A percentile compares a stretch with the other conserved stretches of the same genome.
Evolutionary conservation across 148 eudicot genomes (phyloP).

Genomic region (Persicaria maculosa): DNA sequence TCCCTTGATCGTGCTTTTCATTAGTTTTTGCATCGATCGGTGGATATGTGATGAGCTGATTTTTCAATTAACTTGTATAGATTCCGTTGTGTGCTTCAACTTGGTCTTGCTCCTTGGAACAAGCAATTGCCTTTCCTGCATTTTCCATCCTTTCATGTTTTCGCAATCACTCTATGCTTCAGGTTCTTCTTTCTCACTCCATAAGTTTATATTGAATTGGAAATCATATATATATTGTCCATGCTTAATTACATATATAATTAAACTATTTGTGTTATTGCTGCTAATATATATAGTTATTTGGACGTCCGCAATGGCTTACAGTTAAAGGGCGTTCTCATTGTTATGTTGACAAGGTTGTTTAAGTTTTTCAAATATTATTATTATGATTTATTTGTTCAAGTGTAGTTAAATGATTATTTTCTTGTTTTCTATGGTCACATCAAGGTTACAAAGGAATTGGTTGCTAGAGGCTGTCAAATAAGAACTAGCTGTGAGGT

Average conservation of each 20-base stretch:
- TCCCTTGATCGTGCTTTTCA: not conserved
- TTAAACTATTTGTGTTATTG: too few species aligned
- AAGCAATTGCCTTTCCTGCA: slow-evolving; percentile 70
- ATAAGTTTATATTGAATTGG: not conserved
- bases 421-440: not conserved
- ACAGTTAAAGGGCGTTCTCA: slow-evolving; percentile 40
- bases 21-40: not conserved
- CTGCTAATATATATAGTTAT: slow-evolving; percentile 27
- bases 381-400: not conserved
- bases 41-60: not conserved
- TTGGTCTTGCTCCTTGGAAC: slow-evolving; percentile 83
- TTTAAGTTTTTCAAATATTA: not conserved
- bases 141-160: slow-evolving; percentile 72
- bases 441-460: slow-evolving; percentile 48
- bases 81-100: slow-evolving; percentile 83
- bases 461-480: slow-evolving; percentile 53
- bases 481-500: slow-evolving; percentile 51
- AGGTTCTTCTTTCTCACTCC: slow-evolving; percentile 32
- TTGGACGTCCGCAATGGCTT: slow-evolving; percentile 46
- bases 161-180: slow-evolving; percentile 83
- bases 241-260: too few species aligned
- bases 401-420: not conserved
- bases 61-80: slow-evolving; percentile 21
- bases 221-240: too few species aligned
- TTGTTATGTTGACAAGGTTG: slow-evolving; percentile 34